Base-by-base conservation (phyloP, 2,329 filamentous ascomycete species). In the Aspergillus sclerotialis region DNA sequence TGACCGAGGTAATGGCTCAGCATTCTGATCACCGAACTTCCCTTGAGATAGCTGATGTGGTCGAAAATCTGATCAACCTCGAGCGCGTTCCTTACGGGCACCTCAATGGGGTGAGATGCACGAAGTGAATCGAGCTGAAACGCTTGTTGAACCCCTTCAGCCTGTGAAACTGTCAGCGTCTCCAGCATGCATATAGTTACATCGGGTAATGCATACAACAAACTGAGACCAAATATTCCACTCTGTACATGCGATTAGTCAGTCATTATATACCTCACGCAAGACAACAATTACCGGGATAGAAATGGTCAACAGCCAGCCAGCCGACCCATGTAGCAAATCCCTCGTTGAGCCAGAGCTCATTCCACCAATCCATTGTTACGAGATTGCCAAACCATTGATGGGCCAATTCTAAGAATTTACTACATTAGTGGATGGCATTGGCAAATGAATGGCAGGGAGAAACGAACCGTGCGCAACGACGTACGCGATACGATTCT, bases 41-140 rank as follows among this genome's bases (percentile, higher is more conserved):
- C 92, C 69, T 98, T 96, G 43, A 93, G 73, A 58, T 96, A 98
- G 64, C 85, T 93, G 64, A 98, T 96, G 58, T 82, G 78, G 60
- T 98, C 92, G 55, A 98, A 98, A 46, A 96, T 94, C 62, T 98
- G 92, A 61, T 96, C 93, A 45, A 96, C 87, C 50, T 96, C 92
- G 8, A 96, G 76, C 18, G 89, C 92, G 58, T 95, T 89, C 49
- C 80, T 81, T 18, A 98, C 92, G 1, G 88, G 85, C 5, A 98
- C 92, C 61, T 98, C 90, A 48, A 98, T 95, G 7, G 92, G 85
- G 61, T 98, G 92, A 32, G 88, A 94, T 27, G 87, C 85, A 30
- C 92, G 83, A 46, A 98, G 78, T 29, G 85, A 81, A 55, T 98
- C 92, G 18, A 98, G 78, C 46, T 80, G 76, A 63, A 95, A 93